These are phyloP conservation scores for Whalleya microplaca DNA, from an alignment of 2,329 filamentous ascomycete species.

Conservation along the genomic window DNA sequence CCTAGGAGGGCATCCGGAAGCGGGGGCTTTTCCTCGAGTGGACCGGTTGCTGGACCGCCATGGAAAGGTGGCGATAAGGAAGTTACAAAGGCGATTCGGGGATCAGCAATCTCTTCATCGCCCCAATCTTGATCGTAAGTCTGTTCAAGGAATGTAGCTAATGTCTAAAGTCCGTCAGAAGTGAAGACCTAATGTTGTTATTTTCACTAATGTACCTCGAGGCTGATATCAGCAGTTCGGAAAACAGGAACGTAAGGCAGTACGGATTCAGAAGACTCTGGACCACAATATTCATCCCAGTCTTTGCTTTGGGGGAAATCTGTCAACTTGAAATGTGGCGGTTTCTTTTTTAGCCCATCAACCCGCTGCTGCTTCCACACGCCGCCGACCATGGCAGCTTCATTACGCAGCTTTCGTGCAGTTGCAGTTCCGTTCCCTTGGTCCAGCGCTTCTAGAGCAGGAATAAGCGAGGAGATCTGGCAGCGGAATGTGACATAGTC, in stretches of 20 bases:
- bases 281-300: too few species aligned
- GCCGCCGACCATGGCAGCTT: not conserved
- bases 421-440: too few species aligned
- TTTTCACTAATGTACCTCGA: too few species aligned
- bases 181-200: not conserved
- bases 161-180: not conserved
- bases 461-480: not conserved
- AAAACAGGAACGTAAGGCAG: conserved; percentile 1
- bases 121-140: conserved; percentile 1
- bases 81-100: conserved; percentile 6
- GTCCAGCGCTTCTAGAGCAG: conserved; percentile 3
- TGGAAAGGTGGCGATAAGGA: conserved; percentile 2
- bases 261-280: too few species aligned
- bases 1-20: not conserved
- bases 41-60: not conserved
- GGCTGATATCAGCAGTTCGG: conserved; percentile 2
- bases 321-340: not conserved
- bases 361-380: not conserved
- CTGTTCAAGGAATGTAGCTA: conserved; percentile 2
- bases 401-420: not conserved
- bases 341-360: not conserved
- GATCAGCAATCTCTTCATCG: not conserved
- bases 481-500: not conserved
- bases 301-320: too few species aligned
- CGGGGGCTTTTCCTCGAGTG: not conserved